Base-by-base conservation (phyloP, 768 basidiomycete genomes). In the Trametopsis cervina region DNA sequence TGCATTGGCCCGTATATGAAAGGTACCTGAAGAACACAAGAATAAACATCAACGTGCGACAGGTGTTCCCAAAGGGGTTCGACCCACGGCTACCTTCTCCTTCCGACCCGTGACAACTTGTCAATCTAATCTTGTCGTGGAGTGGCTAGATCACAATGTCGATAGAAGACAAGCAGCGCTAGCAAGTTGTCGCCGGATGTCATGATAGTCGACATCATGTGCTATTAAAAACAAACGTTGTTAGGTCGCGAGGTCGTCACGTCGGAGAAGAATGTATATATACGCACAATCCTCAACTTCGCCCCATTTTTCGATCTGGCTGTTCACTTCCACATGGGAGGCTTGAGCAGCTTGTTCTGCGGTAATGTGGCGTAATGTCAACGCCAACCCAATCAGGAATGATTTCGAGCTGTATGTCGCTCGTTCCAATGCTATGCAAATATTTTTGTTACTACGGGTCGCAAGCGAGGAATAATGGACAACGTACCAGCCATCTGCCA, bases 291-390 rank as follows among this genome's bases (percentile, higher is more conserved):
- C 96, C 71, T 98, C 96, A 0, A 99, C 96, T 68, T 98, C 95
- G n/a, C 96, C 96, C 96, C 96, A 99, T 42, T 83, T 76, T 65
- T 94, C 81, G 51, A 97, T 97, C 69, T 98, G 95, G 63, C 91
- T 94, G 53, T 83, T 75, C 0, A 99, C 95, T 67, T 99, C 96
- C 6, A 95, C 94, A 44, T 86, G 85, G 5, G 91, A 78, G 0
- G 89, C 90, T 42, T 81, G 65, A 2, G 93, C 80, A 7, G 95
- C 94, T 60, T 91, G 72, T 58, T 99, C 89, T 1, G 81, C 89
- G 3, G 79, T 80, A 36, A 97, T 62, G 49, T 75, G 78, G 26
- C 81, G 83, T 57, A 80, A 81, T 25, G 92, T 81, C 25, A 99
- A 72, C 7, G 89, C 93, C 27, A 99, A 69, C 0, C 79, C 86